phyloP scores from a whole-genome alignment of 2,329 filamentous ascomycete genomes.

The Neospermospora avenae region DNA sequence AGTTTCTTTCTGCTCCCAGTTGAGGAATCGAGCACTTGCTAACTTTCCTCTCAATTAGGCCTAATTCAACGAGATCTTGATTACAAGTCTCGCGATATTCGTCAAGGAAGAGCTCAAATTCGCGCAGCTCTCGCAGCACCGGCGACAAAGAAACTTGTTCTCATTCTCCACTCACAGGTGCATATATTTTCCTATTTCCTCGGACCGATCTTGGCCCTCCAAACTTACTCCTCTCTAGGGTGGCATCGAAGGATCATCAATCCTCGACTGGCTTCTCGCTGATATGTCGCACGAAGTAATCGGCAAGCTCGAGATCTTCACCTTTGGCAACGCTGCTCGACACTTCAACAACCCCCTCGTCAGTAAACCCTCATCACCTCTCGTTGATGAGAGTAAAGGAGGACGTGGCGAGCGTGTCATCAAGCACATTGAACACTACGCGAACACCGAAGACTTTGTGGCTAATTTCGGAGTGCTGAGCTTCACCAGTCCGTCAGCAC shows the following conservation, averaged over 20 bases:
- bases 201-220: not conserved
- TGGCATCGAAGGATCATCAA: conserved; percentile 68
- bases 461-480: conserved; percentile 70
- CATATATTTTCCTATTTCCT: not conserved
- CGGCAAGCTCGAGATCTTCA: conserved; percentile 70
- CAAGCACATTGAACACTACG: conserved; percentile 68
- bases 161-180: conserved; percentile 66
- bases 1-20: not conserved
- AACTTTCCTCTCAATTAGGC: not conserved
- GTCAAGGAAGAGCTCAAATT: conserved; percentile 55
- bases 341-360: conserved; percentile 76
- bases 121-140: conserved; percentile 52
- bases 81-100: conserved; percentile 67
- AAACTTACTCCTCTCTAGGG: conserved; percentile 45
- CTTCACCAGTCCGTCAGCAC: conserved; percentile 42
- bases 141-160: conserved; percentile 67
- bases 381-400: conserved; percentile 16
- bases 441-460: conserved; percentile 70
- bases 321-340: conserved; percentile 75
- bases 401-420: conserved; percentile 40
- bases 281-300: conserved; percentile 67
- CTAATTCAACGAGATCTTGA: conserved; percentile 71
- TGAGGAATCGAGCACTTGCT: not conserved
- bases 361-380: conserved; percentile 35
- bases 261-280: conserved; percentile 73